Base-by-base conservation (phyloP, 331 rosid genomes). In the Ulmus americana region DNA sequence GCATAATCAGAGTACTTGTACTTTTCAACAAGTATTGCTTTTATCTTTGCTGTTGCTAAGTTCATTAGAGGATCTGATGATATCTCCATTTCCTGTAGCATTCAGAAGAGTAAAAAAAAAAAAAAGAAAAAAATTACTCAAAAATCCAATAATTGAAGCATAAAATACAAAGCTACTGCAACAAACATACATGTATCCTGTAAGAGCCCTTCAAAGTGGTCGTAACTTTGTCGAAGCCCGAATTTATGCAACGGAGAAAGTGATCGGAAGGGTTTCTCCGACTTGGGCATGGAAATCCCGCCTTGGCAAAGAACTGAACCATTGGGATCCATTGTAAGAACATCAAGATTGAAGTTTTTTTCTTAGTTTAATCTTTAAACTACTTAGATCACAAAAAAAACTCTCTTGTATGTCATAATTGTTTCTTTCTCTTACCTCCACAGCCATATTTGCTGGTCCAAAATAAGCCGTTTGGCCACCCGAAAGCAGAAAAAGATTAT, bases 211-310 rank as follows among this genome's bases (percentile, higher is more conserved):
- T 85, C 57, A 89, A 62, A 45, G 91, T 81, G 73, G 86, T 80
- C 18, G 95, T 85, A 39, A 87, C 95, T 61, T 76, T 54, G 67
- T 92, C 98, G 2, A 92, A 92, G 49, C 90, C 98, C 45, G 98
- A 89, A 73, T 92, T 92, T 71, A 89, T 79, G 42, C 97, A 92
- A 12, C 98, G 78, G 63, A 92, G 85, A 84, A 92, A 89, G 76
- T 92, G 98, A 80, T 92, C 98, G 39, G 97, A 89, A 74, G 98
- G 98, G 61, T 89, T 92, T 76, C 95, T 82, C 72, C 75, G 83
- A 43, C 79, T 85, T 45, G 98, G 96, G 76, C 98, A 92, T 61
- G 97, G 97, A 75, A 92, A 81, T 71, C 97, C 98, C 14, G 97
- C 95, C 76, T 84, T 88, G 67, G 91, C 95, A 72, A 92, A 92